Conservation (phyloP, 345 rosid genomes). For the Brassica rapa region DNA sequence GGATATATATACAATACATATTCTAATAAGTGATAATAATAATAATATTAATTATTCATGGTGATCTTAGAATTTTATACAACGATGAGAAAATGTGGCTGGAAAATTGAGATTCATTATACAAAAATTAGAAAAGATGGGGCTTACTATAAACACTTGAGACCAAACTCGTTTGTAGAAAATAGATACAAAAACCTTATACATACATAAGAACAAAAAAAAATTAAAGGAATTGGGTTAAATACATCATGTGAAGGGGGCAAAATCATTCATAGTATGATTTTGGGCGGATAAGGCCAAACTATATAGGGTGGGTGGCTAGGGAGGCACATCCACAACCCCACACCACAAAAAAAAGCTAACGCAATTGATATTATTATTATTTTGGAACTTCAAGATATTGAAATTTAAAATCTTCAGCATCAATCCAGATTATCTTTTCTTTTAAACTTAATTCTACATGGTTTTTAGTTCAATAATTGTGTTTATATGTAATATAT, state of each 20-base stretch:
- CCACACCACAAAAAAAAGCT: slow-evolving; percentile 7
- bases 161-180: slow-evolving; percentile 3
- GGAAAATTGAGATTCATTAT: neutral
- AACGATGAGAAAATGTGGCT: slow-evolving; percentile 3
- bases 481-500: neutral
- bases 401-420: neutral
- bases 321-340: slow-evolving; percentile 28
- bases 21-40: neutral
- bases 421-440: neutral
- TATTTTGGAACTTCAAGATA: neutral
- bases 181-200: neutral
- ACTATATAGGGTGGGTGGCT: slow-evolving; percentile 38
- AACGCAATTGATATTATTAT: neutral
- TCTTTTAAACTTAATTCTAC: neutral
- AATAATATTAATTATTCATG: neutral
- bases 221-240: neutral
- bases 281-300: slow-evolving; percentile 29
- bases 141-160: neutral
- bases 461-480: neutral
- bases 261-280: slow-evolving; percentile 29
- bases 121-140: neutral
- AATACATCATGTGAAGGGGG: slow-evolving; percentile 15
- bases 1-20: neutral
- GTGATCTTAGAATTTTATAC: neutral
- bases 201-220: neutral